Base-by-base conservation (phyloP, 306 rosid species). In the Medicago ruthenica region DNA sequence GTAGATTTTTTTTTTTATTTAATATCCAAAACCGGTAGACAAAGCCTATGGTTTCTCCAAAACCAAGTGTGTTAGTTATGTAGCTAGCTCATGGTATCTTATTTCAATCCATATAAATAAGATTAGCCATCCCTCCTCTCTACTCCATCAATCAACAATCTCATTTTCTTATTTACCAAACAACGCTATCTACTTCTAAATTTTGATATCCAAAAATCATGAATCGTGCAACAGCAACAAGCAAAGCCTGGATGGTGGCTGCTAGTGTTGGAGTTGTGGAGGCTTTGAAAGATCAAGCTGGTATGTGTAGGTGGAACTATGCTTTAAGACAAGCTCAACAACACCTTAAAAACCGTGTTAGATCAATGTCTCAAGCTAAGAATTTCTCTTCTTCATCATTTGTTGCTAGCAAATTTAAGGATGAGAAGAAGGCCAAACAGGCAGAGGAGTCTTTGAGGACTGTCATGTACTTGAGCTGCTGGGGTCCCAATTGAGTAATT, bases 391-490 rank as follows among this genome's bases (percentile, higher is more conserved):
- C 83, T 54, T 74, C 90, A 27, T 80, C 83, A 61, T 53, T 69
- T 57, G 24, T 76, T 75, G 71, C 82, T 2, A 17, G 13, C 18
- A 76, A 71, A 44, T 3, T 85, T 3, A 85, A 86, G 61, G 91
- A 75, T 15, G 88, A 77, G 10, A 68, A 79, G 17, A 76, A 80
- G 44, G 55, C 82, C 42, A 92, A 76, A 36, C 81, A 85, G 6
- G 85, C 92, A 7, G 93, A 92, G 40, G 97, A 92, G 53, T 89
- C 96, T 6, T 62, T 88, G 3, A 88, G 90, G 55, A 85, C 76
- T 1, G 92, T 91, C 78, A 87, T 92, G 92, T 92, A 89, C 79
- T 66, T 89, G 53, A 90, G 92, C 57, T 90, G 93, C 16, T 85
- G 88, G 86, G 80, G 75, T 71, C 86, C 84, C 36, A 82, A 81